Evolutionary conservation across 202 grass and related monocot species (phyloP).

Genomic region (Dendrocalamus latiflorus): DNA sequence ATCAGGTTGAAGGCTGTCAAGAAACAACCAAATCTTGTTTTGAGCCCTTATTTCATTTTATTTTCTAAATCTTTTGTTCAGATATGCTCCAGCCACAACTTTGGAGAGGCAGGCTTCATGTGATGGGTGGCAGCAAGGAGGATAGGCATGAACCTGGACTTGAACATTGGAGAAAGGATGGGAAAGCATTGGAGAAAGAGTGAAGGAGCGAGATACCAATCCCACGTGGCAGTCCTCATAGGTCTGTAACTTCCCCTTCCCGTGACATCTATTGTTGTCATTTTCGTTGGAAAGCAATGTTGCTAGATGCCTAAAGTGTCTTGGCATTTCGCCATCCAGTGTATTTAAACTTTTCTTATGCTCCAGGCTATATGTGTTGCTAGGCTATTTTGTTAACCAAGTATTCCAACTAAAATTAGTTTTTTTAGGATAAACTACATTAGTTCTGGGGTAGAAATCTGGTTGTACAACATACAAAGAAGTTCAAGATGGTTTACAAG

Average conservation of each 20-base stretch:
- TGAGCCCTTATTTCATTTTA: neutral
- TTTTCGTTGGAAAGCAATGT: slow-evolving; percentile 15
- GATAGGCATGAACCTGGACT: slow-evolving; percentile 82
- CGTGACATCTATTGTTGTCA: neutral
- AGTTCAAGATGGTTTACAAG: neutral
- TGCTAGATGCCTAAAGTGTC: neutral
- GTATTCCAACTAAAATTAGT: neutral
- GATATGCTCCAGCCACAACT: slow-evolving; percentile 98
- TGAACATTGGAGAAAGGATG: slow-evolving; percentile 97
- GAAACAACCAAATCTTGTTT: neutral
- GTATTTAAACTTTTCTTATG: slow-evolving; percentile 2
- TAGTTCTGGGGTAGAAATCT: neutral
- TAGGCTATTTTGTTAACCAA: neutral
- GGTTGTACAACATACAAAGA: slow-evolving; percentile 3
- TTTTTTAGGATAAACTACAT: no score
- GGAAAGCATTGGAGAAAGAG: slow-evolving; percentile 74
- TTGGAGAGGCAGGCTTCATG: slow-evolving; percentile 91
- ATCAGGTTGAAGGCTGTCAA: neutral
- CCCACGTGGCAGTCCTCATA: slow-evolving; percentile 89
- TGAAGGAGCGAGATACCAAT: slow-evolving; percentile 82
- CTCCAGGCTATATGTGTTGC: neutral
- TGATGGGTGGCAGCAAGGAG: slow-evolving; percentile 99
- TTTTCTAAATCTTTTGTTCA: slow-evolving; percentile 29
- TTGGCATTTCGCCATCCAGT: neutral
- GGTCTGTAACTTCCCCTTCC: slow-evolving; percentile 44